A percentile compares a stretch with the other conserved stretches of the same genome.
Evolutionary conservation across 2,329 filamentous ascomycete species (phyloP).

Genomic region (Fusarium sp.): DNA sequence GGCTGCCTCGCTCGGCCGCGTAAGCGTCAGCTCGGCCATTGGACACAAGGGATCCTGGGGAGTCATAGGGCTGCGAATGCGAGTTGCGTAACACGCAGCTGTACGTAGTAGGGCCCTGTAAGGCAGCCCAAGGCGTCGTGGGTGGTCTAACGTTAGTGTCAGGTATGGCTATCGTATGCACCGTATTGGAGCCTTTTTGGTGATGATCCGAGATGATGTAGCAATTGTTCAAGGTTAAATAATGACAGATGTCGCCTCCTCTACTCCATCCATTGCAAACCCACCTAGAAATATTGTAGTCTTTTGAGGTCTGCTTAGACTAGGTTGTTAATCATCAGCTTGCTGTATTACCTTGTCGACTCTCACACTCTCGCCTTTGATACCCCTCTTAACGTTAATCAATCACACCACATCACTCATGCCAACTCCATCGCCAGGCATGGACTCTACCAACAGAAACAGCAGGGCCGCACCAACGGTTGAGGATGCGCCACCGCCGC

Average conservation of each 20-base stretch:
- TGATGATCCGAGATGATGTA: constrained; percentile 4
- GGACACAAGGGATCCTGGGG: constrained; percentile 21
- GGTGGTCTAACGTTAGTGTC: neutral
- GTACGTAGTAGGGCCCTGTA: constrained; percentile 1
- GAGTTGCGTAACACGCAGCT: constrained; percentile 39
- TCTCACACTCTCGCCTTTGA: neutral
- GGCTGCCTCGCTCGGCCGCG: constrained; percentile 40
- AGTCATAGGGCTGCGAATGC: constrained; percentile 46
- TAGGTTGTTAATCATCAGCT: neutral
- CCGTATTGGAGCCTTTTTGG: constrained; percentile 2
- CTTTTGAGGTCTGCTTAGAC: neutral
- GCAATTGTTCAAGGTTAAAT: constrained; percentile 18
- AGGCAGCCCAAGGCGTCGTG: constrained; percentile 11
- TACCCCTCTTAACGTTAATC: neutral
- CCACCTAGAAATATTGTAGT: neutral
- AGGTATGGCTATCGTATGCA: neutral
- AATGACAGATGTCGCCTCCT: constrained; percentile 5
- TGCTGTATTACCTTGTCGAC: constrained; percentile 3
- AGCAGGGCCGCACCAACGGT: constrained; percentile 1
- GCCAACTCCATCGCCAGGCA: constrained; percentile 32
- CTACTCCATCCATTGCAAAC: neutral
- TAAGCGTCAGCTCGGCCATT: constrained; percentile 38
- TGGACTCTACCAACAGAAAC: constrained; percentile 27
- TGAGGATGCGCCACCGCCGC: constrained; percentile 63
- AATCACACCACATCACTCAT: constrained; percentile 24